These are phyloP conservation scores for Fusarium torreyae DNA, from an alignment of 2,329 filamentous ascomycete species.

Conservation along the genomic window DNA sequence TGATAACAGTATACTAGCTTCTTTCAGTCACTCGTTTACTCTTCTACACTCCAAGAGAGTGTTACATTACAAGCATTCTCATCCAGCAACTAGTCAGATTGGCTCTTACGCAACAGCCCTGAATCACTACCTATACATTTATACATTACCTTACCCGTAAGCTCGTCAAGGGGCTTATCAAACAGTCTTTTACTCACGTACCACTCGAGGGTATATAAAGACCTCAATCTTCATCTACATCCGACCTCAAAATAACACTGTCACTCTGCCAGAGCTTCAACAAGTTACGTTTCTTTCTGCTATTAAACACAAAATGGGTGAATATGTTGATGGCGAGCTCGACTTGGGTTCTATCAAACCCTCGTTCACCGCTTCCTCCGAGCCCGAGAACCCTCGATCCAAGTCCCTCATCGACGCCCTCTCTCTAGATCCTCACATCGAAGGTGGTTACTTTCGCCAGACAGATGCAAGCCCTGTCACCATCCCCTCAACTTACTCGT, in stretches of 20 bases:
- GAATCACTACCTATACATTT: background rate
- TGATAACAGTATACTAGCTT: conserved; percentile 21
- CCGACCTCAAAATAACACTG: background rate
- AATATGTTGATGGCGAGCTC: conserved; percentile 13
- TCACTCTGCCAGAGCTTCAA: background rate
- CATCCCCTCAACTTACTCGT: conserved; percentile 65
- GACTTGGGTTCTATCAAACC: conserved; percentile 37
- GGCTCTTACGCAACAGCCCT: background rate
- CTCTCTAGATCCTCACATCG: conserved; percentile 68
- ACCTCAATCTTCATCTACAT: background rate
- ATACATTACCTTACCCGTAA: background rate
- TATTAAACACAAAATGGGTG: conserved; percentile 28
- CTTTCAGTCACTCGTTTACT: conserved; percentile 17
- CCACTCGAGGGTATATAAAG: conserved; percentile 27
- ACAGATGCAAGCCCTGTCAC: conserved; percentile 69
- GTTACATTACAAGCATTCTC: conserved; percentile 1
- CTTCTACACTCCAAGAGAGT: conserved; percentile 11
- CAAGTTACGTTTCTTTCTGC: background rate
- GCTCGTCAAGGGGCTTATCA: conserved; percentile 13
- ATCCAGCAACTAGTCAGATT: conserved; percentile 6
- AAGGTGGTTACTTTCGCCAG: conserved; percentile 76
- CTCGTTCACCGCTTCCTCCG: conserved; percentile 32
- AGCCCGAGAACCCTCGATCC: conserved; percentile 36
- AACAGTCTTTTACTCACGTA: conserved; percentile 10
- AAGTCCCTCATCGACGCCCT: conserved; percentile 57